Evolutionary conservation across 306 rosid species (phyloP).

Genomic region (Hippophae tibetana): DNA sequence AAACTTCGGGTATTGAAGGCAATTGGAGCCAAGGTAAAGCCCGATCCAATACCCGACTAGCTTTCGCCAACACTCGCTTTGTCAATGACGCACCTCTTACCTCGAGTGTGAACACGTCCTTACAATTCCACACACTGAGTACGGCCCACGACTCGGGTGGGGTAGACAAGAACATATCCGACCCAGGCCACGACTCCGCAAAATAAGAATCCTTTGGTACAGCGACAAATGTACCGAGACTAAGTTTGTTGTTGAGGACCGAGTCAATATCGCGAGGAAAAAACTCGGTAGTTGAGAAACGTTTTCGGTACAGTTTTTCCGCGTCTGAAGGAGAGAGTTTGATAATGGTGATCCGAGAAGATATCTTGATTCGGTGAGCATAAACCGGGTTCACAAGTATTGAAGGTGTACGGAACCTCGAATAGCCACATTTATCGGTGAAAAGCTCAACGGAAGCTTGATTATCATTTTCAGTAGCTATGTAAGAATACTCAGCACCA

Average conservation of each 20-base stretch:
- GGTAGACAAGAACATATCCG: conserved; percentile 39
- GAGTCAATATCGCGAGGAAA: conserved; percentile 91
- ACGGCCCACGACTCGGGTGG: conserved; percentile 88
- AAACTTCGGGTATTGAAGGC: conserved; percentile 71
- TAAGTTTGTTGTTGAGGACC: conserved; percentile 53
- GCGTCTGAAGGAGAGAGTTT: conserved; percentile 51
- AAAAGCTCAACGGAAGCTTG: conserved; percentile 67
- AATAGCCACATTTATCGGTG: conserved; percentile 85
- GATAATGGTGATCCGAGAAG: conserved; percentile 37
- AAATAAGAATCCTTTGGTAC: conserved; percentile 42
- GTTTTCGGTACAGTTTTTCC: conserved; percentile 56
- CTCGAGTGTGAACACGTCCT: conserved; percentile 64
- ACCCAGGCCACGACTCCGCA: conserved; percentile 47
- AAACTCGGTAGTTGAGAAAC: conserved; percentile 73
- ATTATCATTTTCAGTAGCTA: conserved; percentile 88
- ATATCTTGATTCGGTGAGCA: conserved; percentile 44
- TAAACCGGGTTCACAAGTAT: conserved; percentile 83
- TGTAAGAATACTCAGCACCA: conserved; percentile 80
- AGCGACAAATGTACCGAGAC: conserved; percentile 76
- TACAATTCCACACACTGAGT: conserved; percentile 79
- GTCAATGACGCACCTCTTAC: conserved; percentile 64
- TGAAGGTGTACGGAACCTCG: conserved; percentile 76
- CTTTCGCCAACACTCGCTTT: conserved; percentile 38
- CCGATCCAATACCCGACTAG: conserved; percentile 60
- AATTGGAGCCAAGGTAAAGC: conserved; percentile 69